phyloP scores from a whole-genome alignment of 805 yeast genomes.

The Kodamaea lidongshanica region DNA sequence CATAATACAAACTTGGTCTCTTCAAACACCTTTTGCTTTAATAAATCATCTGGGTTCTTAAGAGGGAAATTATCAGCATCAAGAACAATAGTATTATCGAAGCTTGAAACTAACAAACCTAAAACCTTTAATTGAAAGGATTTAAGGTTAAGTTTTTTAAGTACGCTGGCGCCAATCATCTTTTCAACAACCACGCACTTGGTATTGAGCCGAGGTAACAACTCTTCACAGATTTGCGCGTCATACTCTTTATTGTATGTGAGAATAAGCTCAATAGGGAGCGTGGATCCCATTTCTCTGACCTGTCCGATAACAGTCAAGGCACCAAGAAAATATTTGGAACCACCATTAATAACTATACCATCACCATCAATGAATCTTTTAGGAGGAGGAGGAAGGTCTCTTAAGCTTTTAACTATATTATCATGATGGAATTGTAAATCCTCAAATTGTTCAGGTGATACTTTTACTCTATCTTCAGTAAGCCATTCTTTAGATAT shows the following conservation, averaged over 20 bases:
- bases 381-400: constrained; percentile 18
- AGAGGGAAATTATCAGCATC: constrained; percentile 38
- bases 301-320: constrained; percentile 28
- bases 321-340: constrained; percentile 28
- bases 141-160: constrained; percentile 16
- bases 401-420: constrained; percentile 18
- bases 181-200: constrained; percentile 38
- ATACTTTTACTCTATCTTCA: constrained; percentile 3
- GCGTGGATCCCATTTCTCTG: constrained; percentile 26
- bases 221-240: constrained; percentile 25
- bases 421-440: constrained; percentile 22
- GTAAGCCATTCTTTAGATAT: constrained; percentile 8
- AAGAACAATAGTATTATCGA: constrained; percentile 28
- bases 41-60: constrained; percentile 30
- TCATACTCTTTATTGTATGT: constrained; percentile 29
- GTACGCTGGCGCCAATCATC: constrained; percentile 30
- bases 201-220: constrained; percentile 30
- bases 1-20: constrained; percentile 26
- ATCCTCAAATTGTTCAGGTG: constrained; percentile 13
- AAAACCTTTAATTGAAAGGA: constrained; percentile 33
- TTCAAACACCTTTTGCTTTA: constrained; percentile 29
- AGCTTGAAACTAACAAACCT: constrained; percentile 33
- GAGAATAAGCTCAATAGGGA: constrained; percentile 35
- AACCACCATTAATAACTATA: constrained; percentile 37
- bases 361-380: constrained; percentile 34